phyloP scores from a whole-genome alignment of 306 rosid genomes.

The Cajanus cajan region DNA sequence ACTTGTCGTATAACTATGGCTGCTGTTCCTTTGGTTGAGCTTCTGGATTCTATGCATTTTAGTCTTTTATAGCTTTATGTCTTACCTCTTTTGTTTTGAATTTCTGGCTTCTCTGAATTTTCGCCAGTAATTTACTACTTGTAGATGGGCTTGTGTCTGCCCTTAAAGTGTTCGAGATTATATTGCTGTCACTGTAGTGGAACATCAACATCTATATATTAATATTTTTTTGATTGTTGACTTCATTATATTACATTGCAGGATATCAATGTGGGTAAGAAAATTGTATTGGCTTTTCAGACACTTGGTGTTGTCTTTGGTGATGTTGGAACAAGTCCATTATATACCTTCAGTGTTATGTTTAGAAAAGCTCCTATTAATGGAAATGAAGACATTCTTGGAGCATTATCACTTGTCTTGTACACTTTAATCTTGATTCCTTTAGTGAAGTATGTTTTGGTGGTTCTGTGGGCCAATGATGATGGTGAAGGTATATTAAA shows the following conservation, averaged over 20 bases:
- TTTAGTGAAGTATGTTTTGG: constrained; percentile 80
- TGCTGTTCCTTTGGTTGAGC: not conserved
- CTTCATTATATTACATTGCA: constrained; percentile 43
- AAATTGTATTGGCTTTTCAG: constrained; percentile 73
- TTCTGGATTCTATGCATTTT: constrained; percentile 12
- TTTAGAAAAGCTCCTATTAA: constrained; percentile 89
- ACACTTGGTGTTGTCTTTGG: constrained; percentile 99
- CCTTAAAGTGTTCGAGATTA: not conserved
- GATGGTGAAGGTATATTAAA: constrained; percentile 83
- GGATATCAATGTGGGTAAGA: constrained; percentile 80
- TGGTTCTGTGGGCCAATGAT: constrained; percentile 96
- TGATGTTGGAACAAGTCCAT: constrained; percentile 98
- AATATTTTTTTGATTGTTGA: not conserved
- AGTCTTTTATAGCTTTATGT: not conserved
- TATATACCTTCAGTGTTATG: constrained; percentile 95
- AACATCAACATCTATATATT: not conserved
- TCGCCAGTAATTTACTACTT: not conserved
- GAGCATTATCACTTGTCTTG: constrained; percentile 89
- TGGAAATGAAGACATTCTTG: constrained; percentile 88
- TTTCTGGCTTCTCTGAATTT: constrained; percentile 12
- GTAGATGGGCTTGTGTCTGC: not conserved
- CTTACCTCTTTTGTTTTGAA: not conserved
- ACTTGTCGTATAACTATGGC: not conserved
- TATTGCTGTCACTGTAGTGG: not conserved
- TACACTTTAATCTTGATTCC: constrained; percentile 94